A percentile compares a stretch with the other conserved stretches of the same genome.
These are phyloP conservation scores for Salvia sclarea DNA, from an alignment of 305 asterid species.

Conservation along the genomic window DNA sequence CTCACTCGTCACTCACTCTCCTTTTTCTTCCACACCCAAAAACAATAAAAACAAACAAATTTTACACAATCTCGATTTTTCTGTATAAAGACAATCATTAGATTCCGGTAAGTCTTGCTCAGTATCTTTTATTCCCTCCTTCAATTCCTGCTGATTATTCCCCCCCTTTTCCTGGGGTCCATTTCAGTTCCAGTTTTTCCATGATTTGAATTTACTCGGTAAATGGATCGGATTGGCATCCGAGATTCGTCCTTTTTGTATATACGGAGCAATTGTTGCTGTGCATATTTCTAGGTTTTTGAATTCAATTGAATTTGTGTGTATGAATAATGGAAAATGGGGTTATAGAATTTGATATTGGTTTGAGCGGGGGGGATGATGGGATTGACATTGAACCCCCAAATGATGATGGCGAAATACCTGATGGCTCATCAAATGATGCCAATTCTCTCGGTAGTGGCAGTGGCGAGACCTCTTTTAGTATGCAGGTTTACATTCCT, in stretches of 20 bases:
- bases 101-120: slow-evolving; percentile 36
- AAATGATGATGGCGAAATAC: slow-evolving; percentile 48
- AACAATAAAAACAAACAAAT: slow-evolving; percentile 2
- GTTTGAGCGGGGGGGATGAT: slow-evolving; percentile 73
- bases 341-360: slow-evolving; percentile 75
- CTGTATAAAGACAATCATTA: slow-evolving; percentile 27
- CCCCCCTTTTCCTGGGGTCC: background rate
- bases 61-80: slow-evolving; percentile 14
- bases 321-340: slow-evolving; percentile 59
- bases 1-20: slow-evolving; percentile 36
- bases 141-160: slow-evolving; percentile 30
- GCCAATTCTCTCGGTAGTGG: slow-evolving; percentile 56
- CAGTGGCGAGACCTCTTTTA: slow-evolving; percentile 42
- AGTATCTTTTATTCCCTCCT: slow-evolving; percentile 17
- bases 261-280: slow-evolving; percentile 9
- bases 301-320: slow-evolving; percentile 13
- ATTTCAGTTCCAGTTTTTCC: slow-evolving; percentile 14
- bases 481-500: slow-evolving; percentile 49
- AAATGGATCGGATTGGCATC: slow-evolving; percentile 24
- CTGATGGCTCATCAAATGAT: slow-evolving; percentile 48
- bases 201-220: slow-evolving; percentile 28
- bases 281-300: slow-evolving; percentile 1
- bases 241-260: slow-evolving; percentile 7
- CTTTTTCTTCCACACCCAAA: slow-evolving; percentile 24
- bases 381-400: slow-evolving; percentile 56